Evolutionary conservation across 768 basidiomycete genomes (phyloP).

Genomic region (Pilatotrama ljubarskyi): DNA sequence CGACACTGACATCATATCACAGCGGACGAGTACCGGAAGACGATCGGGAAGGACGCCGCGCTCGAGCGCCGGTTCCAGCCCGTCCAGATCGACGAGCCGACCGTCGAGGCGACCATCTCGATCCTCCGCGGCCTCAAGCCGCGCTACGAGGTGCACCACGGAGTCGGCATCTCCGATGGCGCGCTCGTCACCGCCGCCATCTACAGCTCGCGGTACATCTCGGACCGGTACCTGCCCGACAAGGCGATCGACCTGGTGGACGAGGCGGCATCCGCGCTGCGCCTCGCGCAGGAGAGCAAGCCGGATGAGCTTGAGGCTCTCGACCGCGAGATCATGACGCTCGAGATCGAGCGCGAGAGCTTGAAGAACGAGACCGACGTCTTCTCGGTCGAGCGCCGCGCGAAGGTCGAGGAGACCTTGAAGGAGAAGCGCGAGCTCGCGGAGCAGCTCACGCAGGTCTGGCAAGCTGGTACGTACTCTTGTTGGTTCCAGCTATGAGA

Average conservation of each 20-base stretch:
- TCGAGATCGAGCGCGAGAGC: slow-evolving; percentile 88
- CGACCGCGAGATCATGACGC: slow-evolving; percentile 80
- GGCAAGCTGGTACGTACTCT: slow-evolving; percentile 63
- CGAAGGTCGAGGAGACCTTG: slow-evolving; percentile 66
- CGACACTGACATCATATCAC: neutral
- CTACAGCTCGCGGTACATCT: slow-evolving; percentile 82
- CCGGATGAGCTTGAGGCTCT: slow-evolving; percentile 83
- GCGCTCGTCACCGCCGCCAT: slow-evolving; percentile 92
- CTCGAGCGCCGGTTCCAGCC: slow-evolving; percentile 92
- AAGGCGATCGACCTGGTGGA: slow-evolving; percentile 93
- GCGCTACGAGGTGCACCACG: slow-evolving; percentile 89
- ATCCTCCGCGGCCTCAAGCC: slow-evolving; percentile 86
- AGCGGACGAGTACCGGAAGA: slow-evolving; percentile 90
- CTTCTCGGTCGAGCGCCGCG: slow-evolving; percentile 74
- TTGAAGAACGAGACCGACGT: slow-evolving; percentile 86
- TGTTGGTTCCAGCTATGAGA: too few species aligned
- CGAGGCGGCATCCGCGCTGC: slow-evolving; percentile 85
- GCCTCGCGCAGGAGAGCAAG: slow-evolving; percentile 86
- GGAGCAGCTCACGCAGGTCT: slow-evolving; percentile 57
- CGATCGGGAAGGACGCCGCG: slow-evolving; percentile 89
- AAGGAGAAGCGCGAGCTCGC: slow-evolving; percentile 63
- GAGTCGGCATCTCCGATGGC: slow-evolving; percentile 86
- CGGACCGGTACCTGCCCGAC: slow-evolving; percentile 86
- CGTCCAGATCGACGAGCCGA: slow-evolving; percentile 84
- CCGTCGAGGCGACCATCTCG: slow-evolving; percentile 79